These are phyloP conservation scores for Aeschynomene evenia DNA, from an alignment of 306 rosid species.

Conservation along the genomic window DNA sequence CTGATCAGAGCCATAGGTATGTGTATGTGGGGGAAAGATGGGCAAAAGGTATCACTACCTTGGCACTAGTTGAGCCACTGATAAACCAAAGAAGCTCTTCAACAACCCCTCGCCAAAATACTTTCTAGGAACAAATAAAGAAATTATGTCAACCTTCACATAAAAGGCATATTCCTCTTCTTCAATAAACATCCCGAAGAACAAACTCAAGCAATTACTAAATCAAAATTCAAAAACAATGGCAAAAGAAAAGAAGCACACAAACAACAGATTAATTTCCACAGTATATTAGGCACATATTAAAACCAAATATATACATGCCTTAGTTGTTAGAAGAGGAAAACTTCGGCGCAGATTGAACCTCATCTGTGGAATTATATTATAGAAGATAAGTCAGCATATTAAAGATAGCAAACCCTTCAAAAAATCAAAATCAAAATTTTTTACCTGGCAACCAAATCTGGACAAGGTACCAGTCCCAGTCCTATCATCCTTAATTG, in stretches of 20 bases:
- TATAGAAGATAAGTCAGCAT: constrained; percentile 22
- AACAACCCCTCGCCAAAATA: constrained; percentile 97
- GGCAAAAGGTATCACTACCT: constrained; percentile 53
- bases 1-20: constrained; percentile 5
- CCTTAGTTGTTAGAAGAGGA: constrained; percentile 98
- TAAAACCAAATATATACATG: constrained; percentile 34
- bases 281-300: constrained; percentile 4
- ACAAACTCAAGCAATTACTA: not conserved
- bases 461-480: constrained; percentile 94
- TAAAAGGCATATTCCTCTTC: constrained; percentile 20
- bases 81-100: constrained; percentile 99
- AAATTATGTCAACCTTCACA: constrained; percentile 36
- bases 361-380: constrained; percentile 64
- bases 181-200: constrained; percentile 13
- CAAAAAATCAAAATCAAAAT: constrained; percentile 25
- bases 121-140: constrained; percentile 67
- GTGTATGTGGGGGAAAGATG: not conserved
- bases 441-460: constrained; percentile 92
- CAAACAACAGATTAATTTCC: constrained; percentile 5
- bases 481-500: constrained; percentile 82
- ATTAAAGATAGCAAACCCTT: constrained; percentile 16
- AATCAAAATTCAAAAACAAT: constrained; percentile 12
- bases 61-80: constrained; percentile 95
- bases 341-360: constrained; percentile 81
- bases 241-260: constrained; percentile 4